Evolutionary conservation across 768 basidiomycete genomes (phyloP).

Genomic region (Russula virescens): DNA sequence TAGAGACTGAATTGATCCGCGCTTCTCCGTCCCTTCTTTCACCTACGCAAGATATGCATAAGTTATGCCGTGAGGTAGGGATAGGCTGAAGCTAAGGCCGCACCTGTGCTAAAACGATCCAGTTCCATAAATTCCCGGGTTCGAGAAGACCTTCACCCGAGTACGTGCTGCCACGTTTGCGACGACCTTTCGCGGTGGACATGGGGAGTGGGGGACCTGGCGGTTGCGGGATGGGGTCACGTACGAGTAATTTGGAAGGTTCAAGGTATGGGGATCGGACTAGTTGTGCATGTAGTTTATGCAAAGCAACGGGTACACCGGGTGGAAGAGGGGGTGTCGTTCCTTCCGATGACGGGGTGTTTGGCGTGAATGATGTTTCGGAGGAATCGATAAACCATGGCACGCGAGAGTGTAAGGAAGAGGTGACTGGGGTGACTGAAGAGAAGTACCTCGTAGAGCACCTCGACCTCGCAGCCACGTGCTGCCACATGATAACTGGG

Average conservation of each 20-base stretch:
- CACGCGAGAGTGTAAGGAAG: slow-evolving; percentile 10
- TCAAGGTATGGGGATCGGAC: slow-evolving; percentile 65
- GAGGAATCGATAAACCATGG: slow-evolving; percentile 69
- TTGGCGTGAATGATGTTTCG: slow-evolving; percentile 19
- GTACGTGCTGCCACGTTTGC: slow-evolving; percentile 63
- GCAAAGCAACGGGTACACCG: slow-evolving; percentile 47
- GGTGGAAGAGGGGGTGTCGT: slow-evolving; percentile 41
- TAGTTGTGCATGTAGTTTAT: slow-evolving; percentile 52
- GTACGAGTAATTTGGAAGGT: slow-evolving; percentile 47
- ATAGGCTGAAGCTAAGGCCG: slow-evolving; percentile 5
- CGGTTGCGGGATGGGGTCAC: slow-evolving; percentile 43
- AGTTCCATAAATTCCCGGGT: slow-evolving; percentile 65
- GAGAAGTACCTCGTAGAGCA: not conserved
- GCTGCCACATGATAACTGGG: not conserved
- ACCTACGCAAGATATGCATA: slow-evolving; percentile 37
- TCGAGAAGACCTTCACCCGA: slow-evolving; percentile 51
- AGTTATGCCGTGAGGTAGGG: not conserved
- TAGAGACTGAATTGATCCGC: slow-evolving; percentile 72
- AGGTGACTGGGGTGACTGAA: not conserved
- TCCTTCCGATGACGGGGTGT: slow-evolving; percentile 27
- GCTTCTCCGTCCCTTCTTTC: slow-evolving; percentile 77
- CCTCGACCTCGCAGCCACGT: not conserved
- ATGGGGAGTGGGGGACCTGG: slow-evolving; percentile 58
- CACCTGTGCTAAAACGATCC: slow-evolving; percentile 72
- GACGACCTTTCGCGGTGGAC: slow-evolving; percentile 51